Evolutionary conservation across 345 rosid species (phyloP), one percentile per base, ranked within the genome.

Genomic region (Cardiospermum halicacabum): DNA sequence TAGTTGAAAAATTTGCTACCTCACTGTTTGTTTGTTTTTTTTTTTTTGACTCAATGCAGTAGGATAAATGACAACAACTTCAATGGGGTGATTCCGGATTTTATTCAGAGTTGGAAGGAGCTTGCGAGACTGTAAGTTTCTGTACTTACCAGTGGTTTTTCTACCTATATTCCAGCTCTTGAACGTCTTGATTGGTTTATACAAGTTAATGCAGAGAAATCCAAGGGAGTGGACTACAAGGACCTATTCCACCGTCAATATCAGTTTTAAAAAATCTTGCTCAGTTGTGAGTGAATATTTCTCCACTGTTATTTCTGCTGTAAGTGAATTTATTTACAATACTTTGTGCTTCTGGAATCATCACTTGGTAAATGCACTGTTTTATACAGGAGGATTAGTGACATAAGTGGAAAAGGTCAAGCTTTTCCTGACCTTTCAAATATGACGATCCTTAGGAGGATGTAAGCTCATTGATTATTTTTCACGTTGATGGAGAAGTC

Each of bases 1-100:
- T n/a, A n/a, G n/a, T n/a, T n/a, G n/a, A n/a, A 45, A 27, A 24
- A 34, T 18, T 53, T 5, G n/a, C 22, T 21, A 53, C n/a, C n/a
- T 31, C 47, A 15, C 10, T 8, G 2, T 51, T 66, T 15, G 45
- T 21, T 31, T 24, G 3, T 43, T 43, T 25, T 4, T 11, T 56
- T 49, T 34, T 43, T 12, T 13, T 72, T 63, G 39, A 18, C 32
- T 56, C 40, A n/a, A 56, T 74, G 75, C 87, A 86, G 89, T 72
- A 70, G 81, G 80, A 80, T 86, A 65, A 80, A 73, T 55, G 92
- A 81, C 70, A 86, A 86, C 78, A 73, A 73, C 66, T 76, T 86
- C 72, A 81, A 56, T 45, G 87, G 87, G 57, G 78, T 70, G 13
- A 83, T 83, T 62, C 92, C 89, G 12, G 73, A 58, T 65, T 86